These are phyloP conservation scores for Guyanaporus albipodus DNA, from an alignment of 768 basidiomycete genomes.

Conservation along the genomic window DNA sequence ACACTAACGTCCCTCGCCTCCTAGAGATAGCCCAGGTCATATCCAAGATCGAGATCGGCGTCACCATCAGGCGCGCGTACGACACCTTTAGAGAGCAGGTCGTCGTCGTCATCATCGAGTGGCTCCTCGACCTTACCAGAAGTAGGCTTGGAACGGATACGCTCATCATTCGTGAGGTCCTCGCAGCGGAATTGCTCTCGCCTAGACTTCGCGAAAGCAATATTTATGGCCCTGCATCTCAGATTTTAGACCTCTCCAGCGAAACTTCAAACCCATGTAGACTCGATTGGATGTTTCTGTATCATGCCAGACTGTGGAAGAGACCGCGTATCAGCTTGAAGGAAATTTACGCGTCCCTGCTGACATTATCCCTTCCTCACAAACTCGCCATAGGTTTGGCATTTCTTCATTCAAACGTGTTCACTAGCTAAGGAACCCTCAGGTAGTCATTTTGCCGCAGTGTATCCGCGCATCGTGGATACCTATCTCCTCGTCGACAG, in stretches of 20 bases:
- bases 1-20: conserved; percentile 46
- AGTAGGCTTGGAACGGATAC: conserved; percentile 66
- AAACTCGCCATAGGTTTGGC: conserved; percentile 71
- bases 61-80: conserved; percentile 81
- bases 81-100: conserved; percentile 90
- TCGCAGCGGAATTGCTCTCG: conserved; percentile 65
- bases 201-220: conserved; percentile 53
- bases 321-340: conserved; percentile 74
- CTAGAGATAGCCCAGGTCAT: conserved; percentile 78
- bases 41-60: conserved; percentile 84
- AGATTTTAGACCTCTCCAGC: conserved; percentile 35
- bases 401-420: neutral
- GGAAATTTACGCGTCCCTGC: conserved; percentile 74
- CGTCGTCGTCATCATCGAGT: conserved; percentile 78
- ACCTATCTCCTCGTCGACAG: conserved; percentile 90
- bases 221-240: conserved; percentile 37
- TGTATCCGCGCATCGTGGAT: conserved; percentile 85
- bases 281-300: conserved; percentile 72
- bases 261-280: conserved; percentile 52
- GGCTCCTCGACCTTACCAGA: conserved; percentile 77
- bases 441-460: conserved; percentile 82
- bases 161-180: conserved; percentile 64
- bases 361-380: conserved; percentile 67
- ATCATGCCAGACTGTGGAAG: conserved; percentile 85
- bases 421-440: conserved; percentile 3